phyloP scores from a whole-genome alignment of 2,329 filamentous ascomycete species.

The Sporothrix variecibatus region DNA sequence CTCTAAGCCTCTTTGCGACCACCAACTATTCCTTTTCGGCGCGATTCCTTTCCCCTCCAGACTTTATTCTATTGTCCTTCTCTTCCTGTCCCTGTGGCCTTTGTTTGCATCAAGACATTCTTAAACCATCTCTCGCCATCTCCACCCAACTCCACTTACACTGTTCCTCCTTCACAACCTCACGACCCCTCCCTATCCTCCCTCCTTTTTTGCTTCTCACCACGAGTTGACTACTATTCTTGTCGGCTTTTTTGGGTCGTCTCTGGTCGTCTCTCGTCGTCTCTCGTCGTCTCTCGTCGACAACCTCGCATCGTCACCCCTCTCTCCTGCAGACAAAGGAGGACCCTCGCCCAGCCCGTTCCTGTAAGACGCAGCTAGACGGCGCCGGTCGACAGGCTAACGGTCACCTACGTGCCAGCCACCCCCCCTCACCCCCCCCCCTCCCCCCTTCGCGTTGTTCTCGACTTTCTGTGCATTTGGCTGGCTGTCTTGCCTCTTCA shows the following conservation, averaged over 20 bases:
- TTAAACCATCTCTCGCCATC: not conserved
- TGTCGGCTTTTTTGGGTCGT: not conserved
- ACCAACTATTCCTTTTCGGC: not conserved
- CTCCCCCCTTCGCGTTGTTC: not conserved
- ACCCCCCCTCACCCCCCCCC: not conserved
- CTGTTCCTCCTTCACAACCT: not conserved
- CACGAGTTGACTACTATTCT: not conserved
- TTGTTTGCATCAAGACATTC: not conserved
- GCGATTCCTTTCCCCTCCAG: not conserved
- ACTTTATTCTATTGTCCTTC: not conserved
- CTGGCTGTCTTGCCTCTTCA: not conserved
- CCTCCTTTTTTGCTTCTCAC: not conserved
- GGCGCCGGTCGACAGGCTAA: slow-evolving; percentile 20
- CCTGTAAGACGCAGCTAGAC: slow-evolving; percentile 26
- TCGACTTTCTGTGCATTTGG: not conserved
- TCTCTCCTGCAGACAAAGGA: slow-evolving; percentile 15
- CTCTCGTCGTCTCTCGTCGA: not conserved
- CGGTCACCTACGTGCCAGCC: slow-evolving; percentile 21
- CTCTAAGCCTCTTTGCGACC: slow-evolving; percentile 5
- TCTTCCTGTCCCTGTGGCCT: not conserved
- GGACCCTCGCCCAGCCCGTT: slow-evolving; percentile 23
- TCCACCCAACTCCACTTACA: slow-evolving; percentile 18
- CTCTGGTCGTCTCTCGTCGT: not conserved
- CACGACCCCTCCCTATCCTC: not conserved
- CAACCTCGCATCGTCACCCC: not conserved